These are phyloP conservation scores for Aulographum hederae DNA, from an alignment of 2,329 filamentous ascomycete species.

Conservation along the genomic window DNA sequence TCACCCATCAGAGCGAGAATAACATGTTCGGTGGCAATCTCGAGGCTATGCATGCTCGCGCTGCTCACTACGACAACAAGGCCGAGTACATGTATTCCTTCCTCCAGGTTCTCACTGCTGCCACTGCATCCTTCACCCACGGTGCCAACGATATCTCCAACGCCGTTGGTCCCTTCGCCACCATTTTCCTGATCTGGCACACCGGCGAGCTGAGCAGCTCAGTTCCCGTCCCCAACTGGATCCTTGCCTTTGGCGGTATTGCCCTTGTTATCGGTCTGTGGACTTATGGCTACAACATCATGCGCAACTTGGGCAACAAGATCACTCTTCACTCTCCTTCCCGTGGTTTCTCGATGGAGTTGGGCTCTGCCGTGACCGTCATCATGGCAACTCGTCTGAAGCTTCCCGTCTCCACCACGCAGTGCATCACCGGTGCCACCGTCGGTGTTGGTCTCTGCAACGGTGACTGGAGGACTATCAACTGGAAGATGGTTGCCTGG, in stretches of 20 bases:
- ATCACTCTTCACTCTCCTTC: background rate
- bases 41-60: slow-evolving; percentile 36
- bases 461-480: slow-evolving; percentile 38
- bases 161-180: slow-evolving; percentile 25
- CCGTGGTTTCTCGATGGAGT: slow-evolving; percentile 3
- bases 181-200: slow-evolving; percentile 42
- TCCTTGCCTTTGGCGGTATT: slow-evolving; percentile 35
- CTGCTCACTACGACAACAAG: slow-evolving; percentile 37
- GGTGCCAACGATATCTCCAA: slow-evolving; percentile 11
- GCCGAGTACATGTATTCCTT: slow-evolving; percentile 46
- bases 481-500: slow-evolving; percentile 44
- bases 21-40: slow-evolving; percentile 33
- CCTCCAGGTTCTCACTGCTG: slow-evolving; percentile 31
- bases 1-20: slow-evolving; percentile 21
- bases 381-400: slow-evolving; percentile 53
- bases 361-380: slow-evolving; percentile 29
- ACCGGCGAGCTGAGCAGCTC: slow-evolving; percentile 17
- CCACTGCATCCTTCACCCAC: slow-evolving; percentile 55
- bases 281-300: slow-evolving; percentile 48
- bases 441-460: slow-evolving; percentile 66
- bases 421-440: slow-evolving; percentile 64
- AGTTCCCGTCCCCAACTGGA: slow-evolving; percentile 38
- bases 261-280: slow-evolving; percentile 37
- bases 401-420: slow-evolving; percentile 18
- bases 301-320: slow-evolving; percentile 31